Evolutionary conservation across 768 basidiomycete genomes (phyloP).

Genomic region (Tylopilus sp.): DNA sequence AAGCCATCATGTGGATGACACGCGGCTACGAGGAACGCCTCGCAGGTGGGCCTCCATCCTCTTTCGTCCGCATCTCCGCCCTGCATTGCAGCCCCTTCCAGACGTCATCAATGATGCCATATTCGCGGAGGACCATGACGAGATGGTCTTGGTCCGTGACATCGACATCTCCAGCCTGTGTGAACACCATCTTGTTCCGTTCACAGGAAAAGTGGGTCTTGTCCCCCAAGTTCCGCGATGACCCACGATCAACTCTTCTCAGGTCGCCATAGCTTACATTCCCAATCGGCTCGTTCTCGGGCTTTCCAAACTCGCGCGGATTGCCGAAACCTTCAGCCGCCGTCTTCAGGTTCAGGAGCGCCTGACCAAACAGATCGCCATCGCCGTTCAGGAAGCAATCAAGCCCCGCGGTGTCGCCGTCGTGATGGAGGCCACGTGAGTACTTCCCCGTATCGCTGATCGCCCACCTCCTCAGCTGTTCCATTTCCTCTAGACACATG

Average conservation of each 20-base stretch:
- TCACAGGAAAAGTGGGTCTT: slow-evolving; percentile 84
- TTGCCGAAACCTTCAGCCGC: slow-evolving; percentile 95
- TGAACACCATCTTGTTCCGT: slow-evolving; percentile 98
- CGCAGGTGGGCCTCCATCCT: slow-evolving; percentile 52
- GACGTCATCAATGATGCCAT: slow-evolving; percentile 99
- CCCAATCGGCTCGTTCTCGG: slow-evolving; percentile 93
- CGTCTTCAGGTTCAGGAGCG: slow-evolving; percentile 97
- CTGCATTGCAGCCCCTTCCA: slow-evolving; percentile 31
- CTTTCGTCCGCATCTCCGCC: slow-evolving; percentile 6
- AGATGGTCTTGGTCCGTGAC: slow-evolving; percentile 98
- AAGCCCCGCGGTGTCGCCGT: slow-evolving; percentile 97
- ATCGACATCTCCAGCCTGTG: slow-evolving; percentile 97
- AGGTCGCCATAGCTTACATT: slow-evolving; percentile 98
- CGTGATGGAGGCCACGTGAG: slow-evolving; percentile 97
- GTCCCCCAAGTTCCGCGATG: slow-evolving; percentile 12
- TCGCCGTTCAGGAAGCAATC: slow-evolving; percentile 98
- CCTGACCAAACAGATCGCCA: slow-evolving; percentile 94
- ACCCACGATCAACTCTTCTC: slow-evolving; percentile 21
- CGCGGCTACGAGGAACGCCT: slow-evolving; percentile 96
- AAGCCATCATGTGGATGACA: slow-evolving; percentile 99
- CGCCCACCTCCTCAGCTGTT: slow-evolving; percentile 8
- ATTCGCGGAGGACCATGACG: slow-evolving; percentile 98
- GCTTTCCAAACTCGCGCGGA: slow-evolving; percentile 92
- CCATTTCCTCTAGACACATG: slow-evolving; percentile 61
- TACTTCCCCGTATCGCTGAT: slow-evolving; percentile 15